phyloP scores from a whole-genome alignment of 371 early-diverging fungal genomes.

The Syncephalastrum contaminatum region DNA sequence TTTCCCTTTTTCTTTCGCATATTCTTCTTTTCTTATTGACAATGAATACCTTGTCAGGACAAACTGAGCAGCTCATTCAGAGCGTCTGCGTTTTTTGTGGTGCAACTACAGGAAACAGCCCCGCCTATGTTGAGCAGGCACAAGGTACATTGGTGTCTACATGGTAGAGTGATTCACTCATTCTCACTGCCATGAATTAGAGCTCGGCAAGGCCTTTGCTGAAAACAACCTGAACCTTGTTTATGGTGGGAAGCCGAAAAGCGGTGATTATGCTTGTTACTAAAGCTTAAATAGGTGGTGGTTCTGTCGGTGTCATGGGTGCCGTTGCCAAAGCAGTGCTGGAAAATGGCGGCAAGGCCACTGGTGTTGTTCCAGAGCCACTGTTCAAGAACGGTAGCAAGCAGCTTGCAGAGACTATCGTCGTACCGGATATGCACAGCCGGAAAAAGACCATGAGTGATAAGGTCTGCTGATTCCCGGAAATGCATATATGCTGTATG shows the following conservation, averaged over 20 bases:
- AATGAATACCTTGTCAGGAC: too few species aligned
- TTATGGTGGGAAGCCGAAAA: slow-evolving; percentile 54
- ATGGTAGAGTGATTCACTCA: neutral
- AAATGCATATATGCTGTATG: neutral
- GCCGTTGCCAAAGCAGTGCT: slow-evolving; percentile 65
- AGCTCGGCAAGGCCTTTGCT: slow-evolving; percentile 65
- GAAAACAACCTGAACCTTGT: slow-evolving; percentile 68
- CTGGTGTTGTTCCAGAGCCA: slow-evolving; percentile 76
- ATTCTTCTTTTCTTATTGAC: too few species aligned
- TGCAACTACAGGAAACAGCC: slow-evolving; percentile 51
- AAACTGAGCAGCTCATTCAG: slow-evolving; percentile 19
- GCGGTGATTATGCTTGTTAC: neutral
- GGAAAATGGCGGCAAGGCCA: slow-evolving; percentile 55
- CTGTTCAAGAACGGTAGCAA: slow-evolving; percentile 49
- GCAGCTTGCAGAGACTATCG: slow-evolving; percentile 56
- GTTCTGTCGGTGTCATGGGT: slow-evolving; percentile 80
- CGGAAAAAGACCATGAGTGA: slow-evolving; percentile 81
- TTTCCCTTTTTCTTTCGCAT: too few species aligned
- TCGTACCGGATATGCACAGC: slow-evolving; percentile 83
- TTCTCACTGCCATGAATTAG: slow-evolving; percentile 18
- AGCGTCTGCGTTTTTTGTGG: slow-evolving; percentile 83
- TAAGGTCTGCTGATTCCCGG: slow-evolving; percentile 20
- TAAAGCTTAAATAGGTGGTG: slow-evolving; percentile 56
- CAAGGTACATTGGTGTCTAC: slow-evolving; percentile 30
- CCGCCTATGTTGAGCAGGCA: slow-evolving; percentile 57